Conservation (phyloP, 805 yeast species). For the Sugiyamaella valdiviana region DNA sequence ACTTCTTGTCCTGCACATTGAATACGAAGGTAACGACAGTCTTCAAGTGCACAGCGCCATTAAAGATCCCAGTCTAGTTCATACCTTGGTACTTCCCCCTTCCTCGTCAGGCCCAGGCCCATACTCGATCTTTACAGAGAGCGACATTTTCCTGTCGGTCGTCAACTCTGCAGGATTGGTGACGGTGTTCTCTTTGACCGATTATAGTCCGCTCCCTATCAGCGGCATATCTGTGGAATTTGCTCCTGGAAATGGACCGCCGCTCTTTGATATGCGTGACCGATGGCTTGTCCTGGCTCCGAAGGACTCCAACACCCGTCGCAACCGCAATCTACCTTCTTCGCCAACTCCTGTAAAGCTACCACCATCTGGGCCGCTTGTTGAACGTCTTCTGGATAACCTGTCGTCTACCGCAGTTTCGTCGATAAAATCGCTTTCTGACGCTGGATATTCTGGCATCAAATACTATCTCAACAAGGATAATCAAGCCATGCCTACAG, state of each 20-base stretch:
- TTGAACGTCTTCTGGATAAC: slow-evolving; percentile 42
- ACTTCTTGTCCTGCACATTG: slow-evolving; percentile 7
- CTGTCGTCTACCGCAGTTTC: slow-evolving; percentile 50
- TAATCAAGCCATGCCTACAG: not conserved
- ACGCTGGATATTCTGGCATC: slow-evolving; percentile 42
- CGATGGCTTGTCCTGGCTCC: slow-evolving; percentile 47
- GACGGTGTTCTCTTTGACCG: slow-evolving; percentile 15
- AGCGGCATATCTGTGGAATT: slow-evolving; percentile 18
- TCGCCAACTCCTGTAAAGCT: slow-evolving; percentile 39
- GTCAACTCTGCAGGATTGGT: slow-evolving; percentile 19
- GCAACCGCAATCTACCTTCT: slow-evolving; percentile 25
- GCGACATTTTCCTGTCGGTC: slow-evolving; percentile 16
- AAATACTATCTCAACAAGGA: slow-evolving; percentile 25
- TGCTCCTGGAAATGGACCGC: slow-evolving; percentile 28
- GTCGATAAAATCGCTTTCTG: slow-evolving; percentile 42
- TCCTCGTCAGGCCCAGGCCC: slow-evolving; percentile 15
- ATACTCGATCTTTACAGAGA: slow-evolving; percentile 8
- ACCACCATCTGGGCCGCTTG: slow-evolving; percentile 42
- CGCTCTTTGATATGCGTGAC: slow-evolving; percentile 46
- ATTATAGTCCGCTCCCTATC: slow-evolving; percentile 12
- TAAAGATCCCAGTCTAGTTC: slow-evolving; percentile 1
- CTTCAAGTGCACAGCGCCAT: slow-evolving; percentile 9
- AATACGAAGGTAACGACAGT: not conserved
- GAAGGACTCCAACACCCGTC: slow-evolving; percentile 26
- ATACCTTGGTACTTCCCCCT: slow-evolving; percentile 18